Conservation (phyloP, 371 early-diverging fungal genomes). For the Entomophthora muscae region DNA sequence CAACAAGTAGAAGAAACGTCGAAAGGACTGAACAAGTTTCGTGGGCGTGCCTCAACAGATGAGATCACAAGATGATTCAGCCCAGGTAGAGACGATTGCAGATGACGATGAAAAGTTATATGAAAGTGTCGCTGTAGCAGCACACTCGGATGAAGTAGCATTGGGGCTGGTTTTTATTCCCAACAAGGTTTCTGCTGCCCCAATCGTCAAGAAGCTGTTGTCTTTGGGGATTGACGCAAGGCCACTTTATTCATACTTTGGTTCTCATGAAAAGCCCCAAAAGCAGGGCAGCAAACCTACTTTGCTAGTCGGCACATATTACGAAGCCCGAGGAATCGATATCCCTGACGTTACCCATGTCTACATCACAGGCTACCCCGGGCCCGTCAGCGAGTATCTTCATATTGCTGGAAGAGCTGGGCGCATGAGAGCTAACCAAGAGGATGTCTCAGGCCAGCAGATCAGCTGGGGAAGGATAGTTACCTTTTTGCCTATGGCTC, state of each 20-base stretch:
- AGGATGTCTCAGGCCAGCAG: constrained; percentile 33
- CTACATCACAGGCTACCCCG: constrained; percentile 51
- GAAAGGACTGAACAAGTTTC: background rate
- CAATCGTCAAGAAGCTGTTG: background rate
- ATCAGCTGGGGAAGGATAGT: constrained; percentile 25
- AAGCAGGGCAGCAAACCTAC: background rate
- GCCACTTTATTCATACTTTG: background rate
- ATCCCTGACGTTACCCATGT: constrained; percentile 70
- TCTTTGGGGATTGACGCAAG: background rate
- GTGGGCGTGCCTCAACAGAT: background rate
- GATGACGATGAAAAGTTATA: constrained; percentile 41
- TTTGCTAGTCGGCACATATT: constrained; percentile 27
- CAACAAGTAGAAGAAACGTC: constrained; percentile 7
- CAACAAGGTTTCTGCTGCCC: constrained; percentile 30
- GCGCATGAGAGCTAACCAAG: constrained; percentile 24
- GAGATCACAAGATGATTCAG: constrained; percentile 7
- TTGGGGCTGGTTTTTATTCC: constrained; percentile 42
- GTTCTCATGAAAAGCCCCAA: background rate
- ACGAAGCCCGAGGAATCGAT: constrained; percentile 73
- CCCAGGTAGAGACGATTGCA: constrained; percentile 14
- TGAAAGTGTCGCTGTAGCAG: constrained; percentile 30
- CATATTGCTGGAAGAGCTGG: constrained; percentile 76
- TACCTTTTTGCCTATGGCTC: background rate
- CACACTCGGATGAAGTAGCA: constrained; percentile 24
- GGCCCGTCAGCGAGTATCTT: constrained; percentile 39